Conservation (phyloP, 2,329 filamentous ascomycete genomes). For the Pestalotiopsis sp. region DNA sequence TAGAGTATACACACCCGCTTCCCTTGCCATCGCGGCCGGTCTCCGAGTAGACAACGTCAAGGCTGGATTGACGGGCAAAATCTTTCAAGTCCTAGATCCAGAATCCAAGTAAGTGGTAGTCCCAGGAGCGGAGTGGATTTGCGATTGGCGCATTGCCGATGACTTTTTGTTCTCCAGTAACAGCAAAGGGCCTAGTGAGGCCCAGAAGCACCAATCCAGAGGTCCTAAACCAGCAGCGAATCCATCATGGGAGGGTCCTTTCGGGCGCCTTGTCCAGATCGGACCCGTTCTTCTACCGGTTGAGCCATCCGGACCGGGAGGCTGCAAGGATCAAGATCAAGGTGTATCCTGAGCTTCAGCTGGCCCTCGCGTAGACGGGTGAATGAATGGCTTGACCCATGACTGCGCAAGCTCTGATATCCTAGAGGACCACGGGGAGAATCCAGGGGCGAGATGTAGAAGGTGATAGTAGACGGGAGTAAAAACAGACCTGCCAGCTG, state of each 20-base stretch:
- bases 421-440: constrained; percentile 29
- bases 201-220: constrained; percentile 35
- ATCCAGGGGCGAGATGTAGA: constrained; percentile 32
- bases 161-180: constrained; percentile 26
- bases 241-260: constrained; percentile 30
- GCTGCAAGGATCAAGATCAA: constrained; percentile 22
- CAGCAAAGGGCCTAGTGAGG: constrained; percentile 35
- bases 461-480: constrained; percentile 57
- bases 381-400: constrained; percentile 24
- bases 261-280: constrained; percentile 33
- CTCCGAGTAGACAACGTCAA: constrained; percentile 98
- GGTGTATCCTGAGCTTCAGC: constrained; percentile 17
- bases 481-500: constrained; percentile 98
- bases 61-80: constrained; percentile 93
- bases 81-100: constrained; percentile 98
- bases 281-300: constrained; percentile 28
- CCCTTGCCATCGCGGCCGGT: constrained; percentile 90
- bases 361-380: constrained; percentile 25
- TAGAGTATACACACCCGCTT: constrained; percentile 71
- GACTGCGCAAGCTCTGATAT: constrained; percentile 27
- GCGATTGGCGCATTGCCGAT: constrained; percentile 30
- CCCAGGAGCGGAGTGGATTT: constrained; percentile 46
- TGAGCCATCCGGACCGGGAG: constrained; percentile 8
- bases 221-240: constrained; percentile 20
- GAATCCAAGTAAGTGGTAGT: constrained; percentile 79